Base-by-base conservation (phyloP, 2,329 filamentous ascomycete genomes). In the Pestalotiopsis fici region DNA sequence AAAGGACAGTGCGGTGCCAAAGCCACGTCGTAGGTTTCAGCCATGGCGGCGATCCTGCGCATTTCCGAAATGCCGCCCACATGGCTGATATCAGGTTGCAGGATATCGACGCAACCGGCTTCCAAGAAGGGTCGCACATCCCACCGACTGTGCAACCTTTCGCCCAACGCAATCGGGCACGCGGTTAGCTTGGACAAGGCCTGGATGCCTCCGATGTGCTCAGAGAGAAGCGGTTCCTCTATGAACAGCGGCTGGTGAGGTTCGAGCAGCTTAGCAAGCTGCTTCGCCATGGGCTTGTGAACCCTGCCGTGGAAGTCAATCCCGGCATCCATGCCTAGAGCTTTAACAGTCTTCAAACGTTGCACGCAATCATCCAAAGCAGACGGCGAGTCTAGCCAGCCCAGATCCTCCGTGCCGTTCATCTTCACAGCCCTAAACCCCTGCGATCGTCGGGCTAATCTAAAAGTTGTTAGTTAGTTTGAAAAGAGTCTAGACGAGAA, bases 261-360 rank as follows among this genome's bases (percentile, higher is more conserved):
- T 69, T 91, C 91, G 0, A 94, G 83, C 0, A 86, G 83, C 67
- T 86, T 86, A 1, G 90, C 90, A 2, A 95, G 85, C 72, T 94
- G 92, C 71, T 92, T 93, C 0, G 91, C 92, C 91, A 94, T 94
- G 18, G 91, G 90, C 69, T 91, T 91, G 78, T 94, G 92, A 0
- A 93, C 82, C 9, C 91, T 87, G 2, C 92, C 92, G 75, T 95
- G 93, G 77, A 94, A 94, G 72, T 95, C 93, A 27, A 95, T 83
- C 1, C 89, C 93, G 0, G 86, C 91, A 66, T 94, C 91, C 71
- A 95, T 85, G 1, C 91, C 91, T 0, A 93, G 79, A 0, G 84
- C 83, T 74, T 92, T 93, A 7, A 95, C 92, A 0, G 86, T 82
- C 71, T 90, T 89, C 15, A 95, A 81, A 1, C 92, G 85, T 67